Evolutionary conservation across 176 grass and related monocot species (phyloP), one percentile per base, ranked within the genome.

Genomic region (Aegilops longissima): DNA sequence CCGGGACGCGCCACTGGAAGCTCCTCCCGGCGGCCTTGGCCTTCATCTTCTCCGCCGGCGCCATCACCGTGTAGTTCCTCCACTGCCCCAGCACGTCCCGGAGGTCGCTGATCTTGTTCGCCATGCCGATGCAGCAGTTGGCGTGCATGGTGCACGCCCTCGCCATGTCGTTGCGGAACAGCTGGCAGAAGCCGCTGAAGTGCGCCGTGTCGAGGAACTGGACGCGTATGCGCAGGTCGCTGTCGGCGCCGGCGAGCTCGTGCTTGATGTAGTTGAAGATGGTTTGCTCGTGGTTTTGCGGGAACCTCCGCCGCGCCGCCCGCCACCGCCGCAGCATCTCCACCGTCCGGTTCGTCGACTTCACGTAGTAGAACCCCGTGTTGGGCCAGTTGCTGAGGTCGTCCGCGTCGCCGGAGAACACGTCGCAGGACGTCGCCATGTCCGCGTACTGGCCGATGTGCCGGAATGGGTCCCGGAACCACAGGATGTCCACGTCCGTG

Each of bases 71-170:
- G 72, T 87, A 92, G 30, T 86, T 90, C 45, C 39, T 88, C 93
- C 93, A 92, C 30, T 89, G 73, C 0, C 17, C 87, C 12, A 88
- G 73, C 27, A 81, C 66, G 31, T 83, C 75, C 56, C 79, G 85
- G 11, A 88, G 81, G 54, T 92, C 87, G n/a, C 85, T 44, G 33
- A 94, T 82, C 77, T 92, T 94, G 49, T 87, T 85, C 0, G 12
- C 24, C 13, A 94, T n/a, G n/a, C 92, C 90, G 4, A 90, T 1
- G 66, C 89, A 92, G 70, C 94, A 97, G 35, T 88, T 94, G 29
- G 87, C 90, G 20, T 97, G 94, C 84, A 94, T 59, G 2, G 90
- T 97, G 84, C 79, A 90, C 4, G 25, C 83, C 33, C 20, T 45
- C 51, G 12, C 69, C 34, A 95, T 74, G 76, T 92, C 88, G 40